Evolutionary conservation across 768 basidiomycete genomes (phyloP).

Genomic region (Xerocomellus dryophilus): DNA sequence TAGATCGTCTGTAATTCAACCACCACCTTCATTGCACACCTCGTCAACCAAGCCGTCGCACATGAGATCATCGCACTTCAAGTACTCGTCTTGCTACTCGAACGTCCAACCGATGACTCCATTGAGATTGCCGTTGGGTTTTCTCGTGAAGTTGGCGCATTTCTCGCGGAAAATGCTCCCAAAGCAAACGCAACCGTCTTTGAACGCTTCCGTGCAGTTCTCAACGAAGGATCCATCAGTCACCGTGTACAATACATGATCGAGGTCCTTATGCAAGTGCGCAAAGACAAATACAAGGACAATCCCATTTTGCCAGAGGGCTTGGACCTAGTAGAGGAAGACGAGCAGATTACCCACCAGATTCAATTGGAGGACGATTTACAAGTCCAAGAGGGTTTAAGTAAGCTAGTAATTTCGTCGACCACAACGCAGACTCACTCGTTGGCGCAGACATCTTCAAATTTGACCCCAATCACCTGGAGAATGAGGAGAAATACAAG

Average conservation of each 20-base stretch:
- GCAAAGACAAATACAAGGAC: constrained; percentile 99
- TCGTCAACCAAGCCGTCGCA: constrained; percentile 91
- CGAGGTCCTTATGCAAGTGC: constrained; percentile 97
- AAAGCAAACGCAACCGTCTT: constrained; percentile 94
- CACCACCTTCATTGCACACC: constrained; percentile 86
- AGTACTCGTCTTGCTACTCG: constrained; percentile 92
- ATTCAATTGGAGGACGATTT: constrained; percentile 91
- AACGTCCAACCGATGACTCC: constrained; percentile 94
- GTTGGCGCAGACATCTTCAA: constrained; percentile 83
- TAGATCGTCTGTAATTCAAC: constrained; percentile 93
- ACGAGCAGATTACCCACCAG: constrained; percentile 95
- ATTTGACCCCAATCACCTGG: constrained; percentile 78
- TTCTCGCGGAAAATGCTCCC: constrained; percentile 88
- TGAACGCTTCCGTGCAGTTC: constrained; percentile 93
- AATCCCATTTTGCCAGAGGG: constrained; percentile 94
- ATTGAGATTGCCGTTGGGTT: constrained; percentile 98
- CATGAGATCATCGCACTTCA: constrained; percentile 93
- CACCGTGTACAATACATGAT: constrained; percentile 99
- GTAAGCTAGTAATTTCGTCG: constrained; percentile 47
- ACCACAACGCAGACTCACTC: constrained; percentile 7
- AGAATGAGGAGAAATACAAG: constrained; percentile 93
- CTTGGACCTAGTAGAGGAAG: constrained; percentile 94
- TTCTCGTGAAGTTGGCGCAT: constrained; percentile 95
- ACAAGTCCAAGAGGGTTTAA: constrained; percentile 90
- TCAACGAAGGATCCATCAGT: constrained; percentile 93